These are phyloP conservation scores for Rhizophagus clarus DNA, from an alignment of 192 early-diverging fungal species.

Conservation along the genomic window DNA sequence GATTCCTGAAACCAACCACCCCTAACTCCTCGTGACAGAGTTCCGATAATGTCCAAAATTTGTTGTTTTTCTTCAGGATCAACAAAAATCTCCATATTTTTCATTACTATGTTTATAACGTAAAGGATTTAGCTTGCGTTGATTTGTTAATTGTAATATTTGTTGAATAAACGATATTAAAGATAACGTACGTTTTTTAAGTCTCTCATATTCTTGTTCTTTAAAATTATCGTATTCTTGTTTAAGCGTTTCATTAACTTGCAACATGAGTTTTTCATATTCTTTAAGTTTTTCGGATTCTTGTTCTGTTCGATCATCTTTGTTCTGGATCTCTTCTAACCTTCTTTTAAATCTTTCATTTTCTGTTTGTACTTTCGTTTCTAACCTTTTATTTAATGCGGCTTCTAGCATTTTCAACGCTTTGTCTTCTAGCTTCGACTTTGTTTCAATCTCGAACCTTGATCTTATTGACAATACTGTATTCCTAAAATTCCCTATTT, in stretches of 20 bases:
- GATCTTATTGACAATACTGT: conserved; percentile 30
- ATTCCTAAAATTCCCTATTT: conserved; percentile 36
- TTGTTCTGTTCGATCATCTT: conserved; percentile 19
- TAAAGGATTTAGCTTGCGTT: background rate
- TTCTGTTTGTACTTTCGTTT: background rate
- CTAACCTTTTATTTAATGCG: background rate
- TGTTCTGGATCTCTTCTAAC: conserved; percentile 7
- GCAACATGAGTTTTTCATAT: conserved; percentile 32
- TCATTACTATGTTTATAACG: background rate
- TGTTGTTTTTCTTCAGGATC: conserved; percentile 34
- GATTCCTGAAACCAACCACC: conserved; percentile 46
- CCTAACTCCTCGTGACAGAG: conserved; percentile 46
- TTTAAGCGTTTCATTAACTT: conserved; percentile 3
- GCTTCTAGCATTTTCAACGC: background rate
- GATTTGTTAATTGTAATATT: background rate
- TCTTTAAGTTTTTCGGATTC: conserved; percentile 28
- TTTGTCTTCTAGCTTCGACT: conserved; percentile 6
- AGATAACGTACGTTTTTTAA: background rate
- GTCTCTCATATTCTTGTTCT: background rate
- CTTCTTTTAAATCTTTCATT: background rate
- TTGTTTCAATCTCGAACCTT: conserved; percentile 28
- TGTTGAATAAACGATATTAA: background rate
- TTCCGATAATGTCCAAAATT: conserved; percentile 43
- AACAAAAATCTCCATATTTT: conserved; percentile 2
- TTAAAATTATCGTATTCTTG: background rate